Conservation (phyloP, 2,329 filamentous ascomycete species). For the Aspergillus unguis region DNA sequence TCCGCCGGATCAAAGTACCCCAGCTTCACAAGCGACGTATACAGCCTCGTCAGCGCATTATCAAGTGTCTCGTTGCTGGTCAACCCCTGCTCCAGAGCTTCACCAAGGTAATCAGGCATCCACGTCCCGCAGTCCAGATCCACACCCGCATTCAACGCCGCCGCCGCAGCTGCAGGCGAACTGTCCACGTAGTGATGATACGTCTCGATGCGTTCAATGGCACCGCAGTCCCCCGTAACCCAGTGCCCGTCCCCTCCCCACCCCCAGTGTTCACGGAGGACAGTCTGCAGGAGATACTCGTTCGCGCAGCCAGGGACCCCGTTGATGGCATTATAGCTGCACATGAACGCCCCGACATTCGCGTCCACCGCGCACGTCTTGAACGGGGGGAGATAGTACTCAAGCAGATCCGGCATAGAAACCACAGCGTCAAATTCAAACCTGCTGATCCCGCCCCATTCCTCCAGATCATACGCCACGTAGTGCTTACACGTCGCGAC, state of each 20-base stretch:
- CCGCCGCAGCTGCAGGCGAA: neutral
- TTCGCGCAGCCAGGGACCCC: neutral
- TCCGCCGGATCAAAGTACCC: neutral
- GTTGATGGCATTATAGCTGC: slow-evolving; percentile 1
- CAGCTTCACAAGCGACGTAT: neutral
- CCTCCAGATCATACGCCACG: neutral
- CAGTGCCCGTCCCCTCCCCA: neutral
- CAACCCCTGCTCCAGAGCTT: neutral
- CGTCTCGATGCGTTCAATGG: neutral
- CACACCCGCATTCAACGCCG: neutral
- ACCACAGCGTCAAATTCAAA: neutral
- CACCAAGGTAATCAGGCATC: neutral
- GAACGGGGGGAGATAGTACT: neutral
- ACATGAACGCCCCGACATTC: neutral
- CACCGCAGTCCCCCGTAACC: neutral
- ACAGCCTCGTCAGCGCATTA: neutral
- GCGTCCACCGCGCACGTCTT: neutral
- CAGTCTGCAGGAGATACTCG: neutral
- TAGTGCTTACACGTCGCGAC: neutral
- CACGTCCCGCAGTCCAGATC: neutral
- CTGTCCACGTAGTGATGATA: neutral
- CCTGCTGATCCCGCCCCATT: neutral
- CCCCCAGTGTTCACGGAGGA: neutral
- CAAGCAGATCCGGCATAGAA: neutral
- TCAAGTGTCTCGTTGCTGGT: neutral